phyloP scores from a whole-genome alignment of 805 yeast species.

The Saturnispora galanensis region DNA sequence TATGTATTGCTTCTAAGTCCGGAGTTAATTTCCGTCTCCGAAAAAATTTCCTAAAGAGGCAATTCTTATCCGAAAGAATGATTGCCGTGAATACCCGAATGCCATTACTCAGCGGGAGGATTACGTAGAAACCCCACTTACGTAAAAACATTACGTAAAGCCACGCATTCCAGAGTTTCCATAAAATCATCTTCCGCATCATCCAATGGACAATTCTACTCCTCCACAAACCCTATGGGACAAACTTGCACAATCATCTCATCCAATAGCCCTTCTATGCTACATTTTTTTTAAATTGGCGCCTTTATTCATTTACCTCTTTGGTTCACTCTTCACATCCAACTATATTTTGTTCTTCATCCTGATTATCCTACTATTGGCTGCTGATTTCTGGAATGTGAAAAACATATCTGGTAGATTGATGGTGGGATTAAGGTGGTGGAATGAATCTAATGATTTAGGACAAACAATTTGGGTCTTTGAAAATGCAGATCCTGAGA shows the following conservation, averaged over 20 bases:
- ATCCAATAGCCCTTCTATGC: conserved; percentile 66
- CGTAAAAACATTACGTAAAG: no score
- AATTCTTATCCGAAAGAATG: no score
- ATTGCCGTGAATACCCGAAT: no score
- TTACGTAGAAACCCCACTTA: no score
- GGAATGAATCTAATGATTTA: conserved; percentile 71
- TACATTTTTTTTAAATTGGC: conserved; percentile 53
- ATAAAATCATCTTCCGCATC: no score
- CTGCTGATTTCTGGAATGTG: conserved; percentile 90
- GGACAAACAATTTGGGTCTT: conserved; percentile 80
- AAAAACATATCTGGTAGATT: conserved; percentile 87
- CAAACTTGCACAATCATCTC: conserved; percentile 59
- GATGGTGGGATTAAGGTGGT: conserved; percentile 90
- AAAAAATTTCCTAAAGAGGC: no score
- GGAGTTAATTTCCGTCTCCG: no score
- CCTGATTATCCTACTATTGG: conserved; percentile 58
- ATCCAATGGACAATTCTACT: conserved; percentile 3
- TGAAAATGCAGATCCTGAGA: conserved; percentile 67
- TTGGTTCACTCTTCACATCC: conserved; percentile 60
- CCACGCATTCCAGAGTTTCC: no score
- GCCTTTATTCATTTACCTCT: conserved; percentile 56
- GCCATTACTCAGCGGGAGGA: no score
- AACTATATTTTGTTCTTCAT: conserved; percentile 72
- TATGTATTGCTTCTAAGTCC: no score
- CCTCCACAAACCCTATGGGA: conserved; percentile 30